Evolutionary conservation across 805 yeast genomes (phyloP).

Genomic region (Lipomyces sp.): DNA sequence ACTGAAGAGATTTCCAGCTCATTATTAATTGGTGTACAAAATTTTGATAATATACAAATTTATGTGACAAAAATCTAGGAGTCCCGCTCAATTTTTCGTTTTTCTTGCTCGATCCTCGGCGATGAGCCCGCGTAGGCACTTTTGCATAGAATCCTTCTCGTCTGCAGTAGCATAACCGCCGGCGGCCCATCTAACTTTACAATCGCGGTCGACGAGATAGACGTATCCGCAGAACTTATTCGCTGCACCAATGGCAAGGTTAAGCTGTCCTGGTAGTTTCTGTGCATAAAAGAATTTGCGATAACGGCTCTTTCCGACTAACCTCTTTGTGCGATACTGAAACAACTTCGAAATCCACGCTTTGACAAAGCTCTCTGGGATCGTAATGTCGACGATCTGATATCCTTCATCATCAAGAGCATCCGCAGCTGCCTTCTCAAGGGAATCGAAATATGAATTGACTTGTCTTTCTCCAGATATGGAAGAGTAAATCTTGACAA

Average conservation of each 20-base stretch:
- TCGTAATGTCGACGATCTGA: conserved; percentile 76
- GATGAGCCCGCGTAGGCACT: conserved; percentile 27
- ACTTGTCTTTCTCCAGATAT: conserved; percentile 73
- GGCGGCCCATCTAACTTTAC: conserved; percentile 87
- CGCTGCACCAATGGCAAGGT: conserved; percentile 56
- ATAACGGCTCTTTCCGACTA: conserved; percentile 56
- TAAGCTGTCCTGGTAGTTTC: conserved; percentile 25
- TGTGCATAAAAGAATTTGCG: conserved; percentile 55
- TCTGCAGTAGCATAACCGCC: conserved; percentile 77
- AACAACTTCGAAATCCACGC: conserved; percentile 64
- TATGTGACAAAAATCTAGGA: neutral
- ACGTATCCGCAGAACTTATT: conserved; percentile 84
- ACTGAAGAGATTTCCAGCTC: neutral
- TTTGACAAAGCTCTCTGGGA: conserved; percentile 76
- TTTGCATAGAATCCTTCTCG: conserved; percentile 54
- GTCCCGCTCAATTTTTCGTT: neutral
- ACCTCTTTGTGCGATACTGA: conserved; percentile 51
- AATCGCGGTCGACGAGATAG: conserved; percentile 73
- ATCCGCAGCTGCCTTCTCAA: conserved; percentile 48
- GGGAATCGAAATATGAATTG: conserved; percentile 59
- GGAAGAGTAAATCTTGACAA: conserved; percentile 69
- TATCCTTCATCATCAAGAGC: conserved; percentile 51
- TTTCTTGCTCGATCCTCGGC: conserved; percentile 25
- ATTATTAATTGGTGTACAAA: neutral
- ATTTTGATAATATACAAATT: neutral